Percentiles rank a stretch among this genome's conserved stretches.
Conservation (phyloP, 2,329 filamentous ascomycete genomes). For the Cladosporium oxysporum region DNA sequence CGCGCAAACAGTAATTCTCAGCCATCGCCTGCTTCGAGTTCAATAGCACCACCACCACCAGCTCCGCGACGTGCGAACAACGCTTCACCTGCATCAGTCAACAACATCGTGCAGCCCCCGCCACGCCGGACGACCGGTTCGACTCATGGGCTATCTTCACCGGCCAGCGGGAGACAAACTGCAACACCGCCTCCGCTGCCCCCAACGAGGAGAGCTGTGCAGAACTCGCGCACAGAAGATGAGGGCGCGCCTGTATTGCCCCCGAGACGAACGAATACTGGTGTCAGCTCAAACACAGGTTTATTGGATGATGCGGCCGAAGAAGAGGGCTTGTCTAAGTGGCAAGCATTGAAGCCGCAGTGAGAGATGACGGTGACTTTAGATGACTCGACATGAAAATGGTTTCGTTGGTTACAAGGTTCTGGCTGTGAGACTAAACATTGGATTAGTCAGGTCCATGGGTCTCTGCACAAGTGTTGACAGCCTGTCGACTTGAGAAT, state of each 20-base stretch:
- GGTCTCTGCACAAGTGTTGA: background rate
- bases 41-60: constrained; percentile 26
- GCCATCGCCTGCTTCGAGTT: constrained; percentile 21
- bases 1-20: constrained; percentile 30
- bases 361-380: background rate
- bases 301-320: background rate
- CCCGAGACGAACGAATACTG: constrained; percentile 3
- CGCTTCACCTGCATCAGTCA: constrained; percentile 13
- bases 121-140: constrained; percentile 20
- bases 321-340: constrained; percentile 6
- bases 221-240: background rate
- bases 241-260: background rate
- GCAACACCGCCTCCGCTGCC: constrained; percentile 7
- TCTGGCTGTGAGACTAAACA: too few relatives aligned
- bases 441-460: background rate
- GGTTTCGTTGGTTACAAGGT: background rate
- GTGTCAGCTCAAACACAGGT: background rate
- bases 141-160: background rate
- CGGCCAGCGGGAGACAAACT: background rate
- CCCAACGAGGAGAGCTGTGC: background rate
- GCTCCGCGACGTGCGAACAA: constrained; percentile 24
- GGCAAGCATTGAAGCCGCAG: background rate
- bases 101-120: constrained; percentile 20
- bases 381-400: background rate
- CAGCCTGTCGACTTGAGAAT: background rate